Base-by-base conservation (phyloP, 106 monocot species). In the Platanthera guangdongensis region DNA sequence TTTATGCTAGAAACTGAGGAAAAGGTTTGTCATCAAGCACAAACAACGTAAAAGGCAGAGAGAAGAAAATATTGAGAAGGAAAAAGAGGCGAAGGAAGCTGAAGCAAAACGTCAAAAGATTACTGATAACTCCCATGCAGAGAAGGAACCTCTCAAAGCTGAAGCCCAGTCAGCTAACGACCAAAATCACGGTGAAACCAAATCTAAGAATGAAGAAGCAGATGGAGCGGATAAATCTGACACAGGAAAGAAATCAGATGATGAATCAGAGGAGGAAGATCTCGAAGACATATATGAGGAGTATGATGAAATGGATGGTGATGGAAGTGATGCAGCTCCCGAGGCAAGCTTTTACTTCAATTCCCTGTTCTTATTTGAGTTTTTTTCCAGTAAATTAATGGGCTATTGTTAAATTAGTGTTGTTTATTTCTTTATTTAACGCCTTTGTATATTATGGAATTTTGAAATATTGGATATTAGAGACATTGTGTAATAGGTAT, bases 31-130 rank as follows among this genome's bases (percentile, higher is more conserved):
- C 49, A 57, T 78, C 9, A 86, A 81, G 75, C 87, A 75, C 51
- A 90, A 83, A 60, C 81, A 90, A 76, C 82, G 81, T 14, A 99
- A 99, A 76, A 86, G 94, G 77, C 81, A 88, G 32, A 83, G 89
- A 63, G 88, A 86, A 39, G 89, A 87, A 32, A 83, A 89, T 3
- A 19, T 71, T 55, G 75, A 88, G 18, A 79, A 85, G 51, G 84
- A 76, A 73, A 82, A 55, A 51, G 83, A 71, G 1, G 85, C 87
- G 9, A 80, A 73, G 16, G 64, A 59, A 12, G 63, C 78, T 1
- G 77, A 80, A 50, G 12, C 11, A 62, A 95, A 96, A 81, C 87
- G 86, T 39, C 48, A 51, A 21, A 96, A 89, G 83, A 75, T 81
- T 32, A 63, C 2, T 73, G 79, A 84, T 47, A 80, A 71, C 0